Evolutionary conservation across 2,329 filamentous ascomycete genomes (phyloP).

Genomic region (Raffaelea albimanens): DNA sequence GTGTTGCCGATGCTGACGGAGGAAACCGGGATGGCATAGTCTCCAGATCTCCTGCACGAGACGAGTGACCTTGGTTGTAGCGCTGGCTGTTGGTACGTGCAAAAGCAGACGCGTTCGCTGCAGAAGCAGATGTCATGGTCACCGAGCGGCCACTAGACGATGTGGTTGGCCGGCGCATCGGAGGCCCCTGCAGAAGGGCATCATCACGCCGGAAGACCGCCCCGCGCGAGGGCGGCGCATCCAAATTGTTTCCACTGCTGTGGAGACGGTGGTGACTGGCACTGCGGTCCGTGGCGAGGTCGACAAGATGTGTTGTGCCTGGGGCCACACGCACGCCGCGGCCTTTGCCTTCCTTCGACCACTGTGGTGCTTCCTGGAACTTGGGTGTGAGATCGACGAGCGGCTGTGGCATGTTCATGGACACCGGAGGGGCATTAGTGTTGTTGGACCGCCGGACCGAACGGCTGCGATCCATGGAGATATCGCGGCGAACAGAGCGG

Average conservation of each 20-base stretch:
- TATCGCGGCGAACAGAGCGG: background rate
- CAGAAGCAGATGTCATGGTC: conserved; percentile 13
- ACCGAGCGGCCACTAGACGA: background rate
- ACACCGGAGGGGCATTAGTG: background rate
- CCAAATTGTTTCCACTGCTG: background rate
- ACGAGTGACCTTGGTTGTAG: background rate
- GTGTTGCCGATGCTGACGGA: background rate
- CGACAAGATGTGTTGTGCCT: conserved; percentile 35
- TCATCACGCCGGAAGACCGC: conserved; percentile 6
- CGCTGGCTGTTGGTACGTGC: conserved; percentile 2
- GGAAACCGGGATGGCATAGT: background rate
- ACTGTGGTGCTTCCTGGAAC: conserved; percentile 55
- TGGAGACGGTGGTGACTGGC: background rate
- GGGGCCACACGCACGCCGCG: conserved; percentile 30
- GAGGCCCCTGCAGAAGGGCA: background rate
- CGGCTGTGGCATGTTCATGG: conserved; percentile 37
- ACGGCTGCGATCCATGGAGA: conserved; percentile 4
- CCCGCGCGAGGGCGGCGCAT: background rate
- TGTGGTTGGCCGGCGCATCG: background rate
- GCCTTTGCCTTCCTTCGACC: conserved; percentile 42
- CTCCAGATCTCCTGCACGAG: background rate
- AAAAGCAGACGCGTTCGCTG: conserved; percentile 1
- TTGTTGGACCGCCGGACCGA: conserved; percentile 1
- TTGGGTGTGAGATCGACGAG: conserved; percentile 59
- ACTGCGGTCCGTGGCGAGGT: conserved; percentile 27